Percentiles rank a stretch among this genome's conserved stretches.
Conservation (phyloP, 1,139 yeast genomes). For the Taiozyma sp. region DNA sequence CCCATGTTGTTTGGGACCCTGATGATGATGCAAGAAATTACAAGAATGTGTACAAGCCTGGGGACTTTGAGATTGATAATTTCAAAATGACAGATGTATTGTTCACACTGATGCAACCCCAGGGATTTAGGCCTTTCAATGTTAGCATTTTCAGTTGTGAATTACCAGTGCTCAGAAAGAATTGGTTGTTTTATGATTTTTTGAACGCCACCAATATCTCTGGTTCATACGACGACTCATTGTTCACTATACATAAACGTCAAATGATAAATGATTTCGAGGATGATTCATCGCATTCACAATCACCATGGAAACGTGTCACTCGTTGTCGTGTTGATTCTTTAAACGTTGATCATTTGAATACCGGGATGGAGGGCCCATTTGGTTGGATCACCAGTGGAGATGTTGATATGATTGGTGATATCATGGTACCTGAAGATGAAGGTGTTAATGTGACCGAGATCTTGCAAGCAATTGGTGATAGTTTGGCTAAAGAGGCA, state of each 20-base stretch:
- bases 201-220: slow-evolving; percentile 80
- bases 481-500: slow-evolving; percentile 21
- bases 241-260: slow-evolving; percentile 79
- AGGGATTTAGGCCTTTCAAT: slow-evolving; percentile 73
- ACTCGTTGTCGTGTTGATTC: slow-evolving; percentile 83
- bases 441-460: slow-evolving; percentile 22
- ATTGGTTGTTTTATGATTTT: slow-evolving; percentile 88
- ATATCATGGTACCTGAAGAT: slow-evolving; percentile 72
- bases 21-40: slow-evolving; percentile 81
- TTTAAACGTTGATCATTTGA: slow-evolving; percentile 80
- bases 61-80: slow-evolving; percentile 88
- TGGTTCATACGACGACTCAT: slow-evolving; percentile 88
- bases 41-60: slow-evolving; percentile 67
- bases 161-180: slow-evolving; percentile 71
- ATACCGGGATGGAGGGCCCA: slow-evolving; percentile 87
- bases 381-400: slow-evolving; percentile 96
- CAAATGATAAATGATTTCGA: slow-evolving; percentile 19
- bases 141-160: slow-evolving; percentile 86
- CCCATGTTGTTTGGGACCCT: slow-evolving; percentile 79
- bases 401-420: slow-evolving; percentile 88
- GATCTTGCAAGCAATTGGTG: slow-evolving; percentile 19
- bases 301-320: slow-evolving; percentile 49
- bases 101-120: slow-evolving; percentile 77
- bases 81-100: slow-evolving; percentile 81
- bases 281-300: slow-evolving; percentile 5